Percentiles rank a stretch among this genome's conserved stretches.
Conservation (phyloP, 768 basidiomycete species). For the Boletales sp. region DNA sequence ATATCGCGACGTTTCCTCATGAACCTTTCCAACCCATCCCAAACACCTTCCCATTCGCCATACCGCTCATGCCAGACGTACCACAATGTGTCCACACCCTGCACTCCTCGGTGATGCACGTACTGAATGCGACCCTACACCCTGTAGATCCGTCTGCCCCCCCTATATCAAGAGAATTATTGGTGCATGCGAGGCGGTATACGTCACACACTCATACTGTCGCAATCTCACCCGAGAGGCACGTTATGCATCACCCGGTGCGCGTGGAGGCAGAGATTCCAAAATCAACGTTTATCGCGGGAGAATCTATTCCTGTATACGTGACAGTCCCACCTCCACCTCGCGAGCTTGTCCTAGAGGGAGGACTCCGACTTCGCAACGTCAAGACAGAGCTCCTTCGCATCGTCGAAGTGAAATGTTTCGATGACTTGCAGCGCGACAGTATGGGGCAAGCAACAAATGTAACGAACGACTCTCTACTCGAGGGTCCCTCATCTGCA, state of each 20-base stretch:
- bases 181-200: conserved; percentile 73
- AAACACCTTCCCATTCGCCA: conserved; percentile 71
- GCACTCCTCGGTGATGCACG: conserved; percentile 68
- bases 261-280: conserved; percentile 69
- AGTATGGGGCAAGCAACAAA: conserved; percentile 13
- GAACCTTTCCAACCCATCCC: conserved; percentile 43
- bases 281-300: conserved; percentile 63
- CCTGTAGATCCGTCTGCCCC: conserved; percentile 39
- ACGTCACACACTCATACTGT: conserved; percentile 58
- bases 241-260: conserved; percentile 58
- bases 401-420: conserved; percentile 51
- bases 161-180: conserved; percentile 51
- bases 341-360: conserved; percentile 61
- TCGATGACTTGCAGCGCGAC: conserved; percentile 32
- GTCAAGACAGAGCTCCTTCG: conserved; percentile 77
- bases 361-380: conserved; percentile 74
- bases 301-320: conserved; percentile 77
- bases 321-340: conserved; percentile 76
- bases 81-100: conserved; percentile 81
- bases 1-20: conserved; percentile 47
- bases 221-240: conserved; percentile 57
- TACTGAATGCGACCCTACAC: conserved; percentile 64
- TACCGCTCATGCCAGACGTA: conserved; percentile 74
- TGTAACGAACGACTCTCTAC: conserved; percentile 11
- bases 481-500: conserved; percentile 33